Base-by-base conservation (phyloP, 805 yeast species). In the Nematodospora valgi region DNA sequence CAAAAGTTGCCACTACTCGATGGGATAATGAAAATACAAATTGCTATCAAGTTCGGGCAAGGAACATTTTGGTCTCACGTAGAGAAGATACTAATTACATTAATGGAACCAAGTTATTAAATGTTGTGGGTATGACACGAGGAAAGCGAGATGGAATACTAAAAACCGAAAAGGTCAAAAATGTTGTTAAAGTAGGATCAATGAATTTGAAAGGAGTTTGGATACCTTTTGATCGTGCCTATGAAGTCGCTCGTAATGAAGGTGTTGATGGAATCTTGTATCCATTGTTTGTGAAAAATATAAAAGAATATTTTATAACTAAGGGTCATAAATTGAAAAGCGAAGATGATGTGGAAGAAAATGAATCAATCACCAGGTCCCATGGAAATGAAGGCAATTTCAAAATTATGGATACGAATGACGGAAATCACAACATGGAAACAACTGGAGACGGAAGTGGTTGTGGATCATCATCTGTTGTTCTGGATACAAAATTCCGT, bases 151-250 rank as follows among this genome's bases (percentile, higher is more conserved):
- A 64, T 44, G 69, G 69, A 8, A 59, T 63, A 17, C 46, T 64
- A 27, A 64, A 64, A 37, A 44, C 58, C 3, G 70, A 64, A 36
- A 59, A 53, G 35, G 40, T 38, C 5, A 51, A 58, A 27, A 41
- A 30, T 13, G 65, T 63, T 4, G 55, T 59, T 10, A 59, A 60
- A 42, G 54, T 54, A 5, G 70, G 70, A 0, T 47, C 65, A 4
- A 64, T 64, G 69, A 58, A 59, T 35, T 45, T 64, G 33, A 64
- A 64, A 37, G 70, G 70, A 6, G 65, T 64, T 1, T 64, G 70
- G 70, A 53, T 64, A 12, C 70, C 70, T 1, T 57, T 62, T 39
- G 64, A 58, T 3, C 45, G 68, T 27, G 70, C 70, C 1, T 47
- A 44, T 22, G 70, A 64, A 42, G 53, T 63, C 35, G 69, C 70